Base-by-base conservation (phyloP, 345 rosid genomes). In the Psidium friedrichsthalianum region DNA sequence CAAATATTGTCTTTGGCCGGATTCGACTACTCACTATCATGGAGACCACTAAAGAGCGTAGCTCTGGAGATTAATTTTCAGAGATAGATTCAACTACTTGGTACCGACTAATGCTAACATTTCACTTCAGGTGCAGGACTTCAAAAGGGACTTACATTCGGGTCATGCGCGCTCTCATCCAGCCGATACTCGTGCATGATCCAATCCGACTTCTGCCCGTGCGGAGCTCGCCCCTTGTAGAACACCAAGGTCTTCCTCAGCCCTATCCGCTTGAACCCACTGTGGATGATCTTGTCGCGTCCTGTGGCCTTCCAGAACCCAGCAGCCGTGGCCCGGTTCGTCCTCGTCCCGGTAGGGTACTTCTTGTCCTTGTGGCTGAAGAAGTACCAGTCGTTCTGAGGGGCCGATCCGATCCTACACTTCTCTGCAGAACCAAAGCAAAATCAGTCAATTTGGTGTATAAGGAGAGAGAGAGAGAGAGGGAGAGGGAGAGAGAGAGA, bases 281-380 rank as follows among this genome's bases (percentile, higher is more conserved):
- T 93, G 29, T 91, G 92, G 42, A 97, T 97, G 88, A 94, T 95
- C 96, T 97, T 97, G 84, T 97, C 99, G 4, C 99, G 94, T 36
- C 99, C 99, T 0, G 99, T 97, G 42, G 99, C 99, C 86, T 97
- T 97, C 99, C 99, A 97, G 89, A 97, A 97, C 18, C 99, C 99
- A 5, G 95, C 96, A 0, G 96, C 91, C 6, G 99, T 97, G 10
- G 98, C 99, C 14, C 99, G 91, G 86, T 97, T 97, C 24, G 98
- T 97, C 91, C 99, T 89, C 1, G 98, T 95, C 69, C 99, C 99
- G 0, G 98, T 97, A 4, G 99, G 99, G 86, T 97, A 95, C 78
- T 97, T 97, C 91, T 94, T 97, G 88, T 97, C 99, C 89, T 97
- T 97, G 90, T 97, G 99, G 64, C 98, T 95, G 84, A 97, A 97